Evolutionary conservation across 768 basidiomycete genomes (phyloP).

Genomic region (Lactifluus hygrophoroides): DNA sequence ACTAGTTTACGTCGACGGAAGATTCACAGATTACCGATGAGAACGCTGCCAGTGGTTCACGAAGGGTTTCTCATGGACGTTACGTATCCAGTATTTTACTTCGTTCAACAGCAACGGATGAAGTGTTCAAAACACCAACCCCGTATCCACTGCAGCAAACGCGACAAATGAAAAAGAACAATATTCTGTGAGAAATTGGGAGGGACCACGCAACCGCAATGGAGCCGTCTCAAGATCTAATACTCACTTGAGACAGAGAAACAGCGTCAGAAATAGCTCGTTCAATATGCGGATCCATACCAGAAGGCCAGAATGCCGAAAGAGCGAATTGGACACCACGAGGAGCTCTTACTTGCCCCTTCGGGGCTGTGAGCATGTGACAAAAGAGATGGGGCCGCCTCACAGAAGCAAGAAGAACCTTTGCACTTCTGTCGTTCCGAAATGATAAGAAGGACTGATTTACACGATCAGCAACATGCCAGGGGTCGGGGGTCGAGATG

Average conservation of each 20-base stretch:
- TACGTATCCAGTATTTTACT: background rate
- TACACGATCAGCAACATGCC: background rate
- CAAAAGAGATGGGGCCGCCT: constrained; percentile 2
- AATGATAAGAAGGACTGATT: constrained; percentile 1
- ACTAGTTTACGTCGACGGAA: background rate
- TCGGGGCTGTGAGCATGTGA: constrained; percentile 5
- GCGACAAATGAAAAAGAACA: too few relatives aligned
- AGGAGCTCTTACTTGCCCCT: background rate
- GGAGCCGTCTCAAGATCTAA: background rate
- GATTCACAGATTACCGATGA: background rate
- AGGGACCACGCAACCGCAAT: background rate
- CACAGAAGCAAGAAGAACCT: background rate
- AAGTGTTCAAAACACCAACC: background rate
- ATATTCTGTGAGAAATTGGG: background rate
- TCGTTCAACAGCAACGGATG: background rate
- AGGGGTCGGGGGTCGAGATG: background rate
- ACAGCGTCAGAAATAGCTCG: background rate
- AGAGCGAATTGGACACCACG: background rate
- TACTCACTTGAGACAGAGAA: background rate
- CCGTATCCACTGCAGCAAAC: too few relatives aligned
- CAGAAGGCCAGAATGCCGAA: background rate
- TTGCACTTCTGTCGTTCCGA: background rate
- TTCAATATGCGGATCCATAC: background rate
- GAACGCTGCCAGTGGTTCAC: background rate
- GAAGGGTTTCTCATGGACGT: background rate